Percentiles rank a stretch among this genome's conserved stretches.
Conservation (phyloP, 2,329 filamentous ascomycete genomes). For the Talaromyces sp. region DNA sequence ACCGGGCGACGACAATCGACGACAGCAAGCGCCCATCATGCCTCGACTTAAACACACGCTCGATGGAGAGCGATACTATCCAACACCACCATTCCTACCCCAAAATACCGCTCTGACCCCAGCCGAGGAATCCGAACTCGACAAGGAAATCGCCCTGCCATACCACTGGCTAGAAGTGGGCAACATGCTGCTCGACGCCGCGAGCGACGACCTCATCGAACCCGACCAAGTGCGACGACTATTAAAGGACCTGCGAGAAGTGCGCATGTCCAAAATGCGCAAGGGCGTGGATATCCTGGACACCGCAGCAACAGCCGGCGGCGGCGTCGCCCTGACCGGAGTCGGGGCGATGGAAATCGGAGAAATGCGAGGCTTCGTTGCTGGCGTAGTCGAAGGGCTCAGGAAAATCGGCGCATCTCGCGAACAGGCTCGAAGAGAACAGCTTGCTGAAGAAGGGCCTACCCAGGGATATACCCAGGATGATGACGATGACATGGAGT, state of each 20-base stretch:
- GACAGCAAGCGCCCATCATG: constrained; percentile 17
- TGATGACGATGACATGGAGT: constrained; percentile 52
- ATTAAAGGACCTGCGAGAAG: constrained; percentile 77
- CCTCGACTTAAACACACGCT: constrained; percentile 30
- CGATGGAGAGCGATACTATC: constrained; percentile 35
- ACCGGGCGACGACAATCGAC: constrained; percentile 16
- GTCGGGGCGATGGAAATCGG: constrained; percentile 91
- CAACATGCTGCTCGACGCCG: constrained; percentile 79
- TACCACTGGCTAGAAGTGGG: constrained; percentile 95
- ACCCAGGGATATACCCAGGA: constrained; percentile 44
- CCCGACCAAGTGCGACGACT: constrained; percentile 69
- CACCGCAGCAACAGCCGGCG: constrained; percentile 43
- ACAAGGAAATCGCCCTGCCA: constrained; percentile 52
- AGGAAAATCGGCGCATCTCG: constrained; percentile 75
- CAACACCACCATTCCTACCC: constrained; percentile 70
- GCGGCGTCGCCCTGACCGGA: constrained; percentile 69
- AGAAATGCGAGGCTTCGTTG: constrained; percentile 77
- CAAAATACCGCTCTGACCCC: constrained; percentile 65
- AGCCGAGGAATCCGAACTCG: constrained; percentile 45
- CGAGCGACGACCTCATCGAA: constrained; percentile 73
- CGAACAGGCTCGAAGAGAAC: constrained; percentile 71
- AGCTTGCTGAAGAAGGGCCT: constrained; percentile 63
- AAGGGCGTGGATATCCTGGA: constrained; percentile 68
- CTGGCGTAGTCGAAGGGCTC: constrained; percentile 81
- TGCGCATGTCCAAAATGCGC: constrained; percentile 82